A percentile compares a stretch with the other conserved stretches of the same genome.
Evolutionary conservation across 2,329 filamentous ascomycete species (phyloP).

Genomic region (Aspergillus candidus): DNA sequence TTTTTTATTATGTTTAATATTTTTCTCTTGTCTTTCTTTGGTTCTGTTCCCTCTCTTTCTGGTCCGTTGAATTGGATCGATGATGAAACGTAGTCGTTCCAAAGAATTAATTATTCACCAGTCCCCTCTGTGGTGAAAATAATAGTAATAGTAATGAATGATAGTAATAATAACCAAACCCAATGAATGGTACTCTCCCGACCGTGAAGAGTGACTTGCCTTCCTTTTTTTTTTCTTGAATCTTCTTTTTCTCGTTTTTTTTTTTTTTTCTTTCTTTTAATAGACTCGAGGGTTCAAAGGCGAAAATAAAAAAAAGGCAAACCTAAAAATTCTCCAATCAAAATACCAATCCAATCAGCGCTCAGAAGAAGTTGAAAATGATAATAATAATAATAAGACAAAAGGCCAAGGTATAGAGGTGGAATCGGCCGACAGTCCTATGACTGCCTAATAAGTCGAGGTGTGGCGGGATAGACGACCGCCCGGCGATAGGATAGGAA

Average conservation of each 20-base stretch:
- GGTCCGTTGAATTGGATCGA: background rate
- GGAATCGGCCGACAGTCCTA: background rate
- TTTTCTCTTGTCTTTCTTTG: background rate
- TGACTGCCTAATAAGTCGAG: slow-evolving; percentile 3
- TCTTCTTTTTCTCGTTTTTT: slow-evolving; percentile 1
- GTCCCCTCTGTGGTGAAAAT: slow-evolving; percentile 1
- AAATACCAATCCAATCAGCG: no score
- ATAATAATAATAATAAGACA: slow-evolving; percentile 2
- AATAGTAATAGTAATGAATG: background rate
- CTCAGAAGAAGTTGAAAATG: background rate
- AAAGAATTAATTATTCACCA: background rate
- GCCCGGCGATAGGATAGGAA: slow-evolving; percentile 9
- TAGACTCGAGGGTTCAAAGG: slow-evolving; percentile 1
- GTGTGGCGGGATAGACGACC: slow-evolving; percentile 16
- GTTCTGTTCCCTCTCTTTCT: no score
- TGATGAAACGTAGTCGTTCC: slow-evolving; percentile 4
- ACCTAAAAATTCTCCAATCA: no score
- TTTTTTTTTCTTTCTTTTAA: slow-evolving; percentile 5
- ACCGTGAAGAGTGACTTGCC: no score
- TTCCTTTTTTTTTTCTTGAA: slow-evolving; percentile 1
- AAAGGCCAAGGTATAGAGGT: slow-evolving; percentile 4
- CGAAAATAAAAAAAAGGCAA: background rate
- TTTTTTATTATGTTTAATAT: slow-evolving; percentile 1
- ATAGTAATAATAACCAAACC: slow-evolving; percentile 2
- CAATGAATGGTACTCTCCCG: background rate